A percentile compares a stretch with the other conserved stretches of the same genome.
Evolutionary conservation across 352 stramenopile species (phyloP).

Genomic region (Hyaloperonospora brassicae): DNA sequence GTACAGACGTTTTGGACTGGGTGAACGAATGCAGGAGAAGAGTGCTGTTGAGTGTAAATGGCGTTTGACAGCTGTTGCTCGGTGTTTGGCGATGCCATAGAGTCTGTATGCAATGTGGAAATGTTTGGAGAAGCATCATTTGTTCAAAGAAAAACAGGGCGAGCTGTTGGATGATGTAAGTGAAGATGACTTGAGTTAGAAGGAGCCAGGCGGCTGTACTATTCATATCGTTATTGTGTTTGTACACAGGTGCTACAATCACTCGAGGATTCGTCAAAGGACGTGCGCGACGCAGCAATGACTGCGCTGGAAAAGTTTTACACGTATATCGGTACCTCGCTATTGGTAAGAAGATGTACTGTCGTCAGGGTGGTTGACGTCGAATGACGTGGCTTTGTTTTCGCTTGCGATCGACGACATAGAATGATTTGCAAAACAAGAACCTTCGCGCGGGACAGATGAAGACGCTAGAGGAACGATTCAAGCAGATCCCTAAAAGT

Average conservation of each 20-base stretch:
- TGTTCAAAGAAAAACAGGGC: slow-evolving; percentile 43
- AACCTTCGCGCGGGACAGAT: slow-evolving; percentile 69
- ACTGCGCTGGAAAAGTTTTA: slow-evolving; percentile 69
- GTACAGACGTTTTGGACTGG: slow-evolving; percentile 17
- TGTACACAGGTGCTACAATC: slow-evolving; percentile 44
- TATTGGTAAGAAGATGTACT: slow-evolving; percentile 39
- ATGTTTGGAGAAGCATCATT: slow-evolving; percentile 43
- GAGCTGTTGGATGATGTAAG: slow-evolving; percentile 53
- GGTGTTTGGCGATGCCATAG: slow-evolving; percentile 14
- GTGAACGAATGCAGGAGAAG: background rate
- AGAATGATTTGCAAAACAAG: slow-evolving; percentile 66
- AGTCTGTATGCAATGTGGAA: slow-evolving; percentile 60
- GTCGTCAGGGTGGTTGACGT: background rate
- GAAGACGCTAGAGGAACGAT: slow-evolving; percentile 61
- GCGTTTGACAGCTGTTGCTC: slow-evolving; percentile 1
- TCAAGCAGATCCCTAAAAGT: slow-evolving; percentile 23
- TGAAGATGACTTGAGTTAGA: background rate
- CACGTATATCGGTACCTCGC: slow-evolving; percentile 45
- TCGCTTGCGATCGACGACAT: background rate
- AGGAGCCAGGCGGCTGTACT: background rate
- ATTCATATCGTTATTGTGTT: slow-evolving; percentile 1
- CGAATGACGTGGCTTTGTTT: slow-evolving; percentile 5
- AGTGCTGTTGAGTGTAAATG: background rate
- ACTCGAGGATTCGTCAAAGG: slow-evolving; percentile 76
- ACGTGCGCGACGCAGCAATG: slow-evolving; percentile 72